Base-by-base conservation (phyloP, 1,139 yeast species). In the Yamadazyma atlantica region DNA sequence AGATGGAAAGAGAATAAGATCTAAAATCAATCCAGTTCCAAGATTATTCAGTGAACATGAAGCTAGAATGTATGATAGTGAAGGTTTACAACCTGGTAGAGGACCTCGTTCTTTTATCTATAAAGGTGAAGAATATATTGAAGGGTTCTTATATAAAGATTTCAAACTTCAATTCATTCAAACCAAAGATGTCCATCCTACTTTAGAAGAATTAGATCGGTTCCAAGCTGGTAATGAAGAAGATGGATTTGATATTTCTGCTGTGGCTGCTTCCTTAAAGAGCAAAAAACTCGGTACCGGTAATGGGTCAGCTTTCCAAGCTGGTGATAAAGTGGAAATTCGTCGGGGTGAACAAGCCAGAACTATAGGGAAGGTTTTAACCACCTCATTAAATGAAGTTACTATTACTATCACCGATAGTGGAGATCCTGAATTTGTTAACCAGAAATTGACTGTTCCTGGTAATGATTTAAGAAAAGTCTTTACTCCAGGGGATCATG, bases 281-380 rank as follows among this genome's bases (percentile, higher is more conserved):
- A 79, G 78, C 42, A 74, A 84, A 27, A 54, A 53, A 30, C 44
- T 54, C 18, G 68, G 59, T 22, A 60, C 62, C 10, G 54, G 56
- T 18, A 39, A 39, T 23, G 38, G 38, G 22, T 55, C 61, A 12
- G 73, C 80, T 15, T 92, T 90, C 69, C 96, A 88, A 60, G 88
- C 95, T 3, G 97, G 96, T 48, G 98, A 92, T 58, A 79, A 86
- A 54, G 97, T 92, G 36, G 96, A 90, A 62, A 85, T 92, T 34
- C 75, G 85, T 42, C 80, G 82, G 49, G 98, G 98, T 57, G 98
- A 92, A 65, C 97, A 89, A 64, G 82, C 94, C 29, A 95, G 92
- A 42, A 80, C 95, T 41, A 75, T 78, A 34, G 98, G 97, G 63
- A 73, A 76, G 38, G 95, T 92, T 36, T 64, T 78, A 3, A 76